Conservation (phyloP, 73 alveolate genomes). For the Tetrahymena malaccensis region DNA sequence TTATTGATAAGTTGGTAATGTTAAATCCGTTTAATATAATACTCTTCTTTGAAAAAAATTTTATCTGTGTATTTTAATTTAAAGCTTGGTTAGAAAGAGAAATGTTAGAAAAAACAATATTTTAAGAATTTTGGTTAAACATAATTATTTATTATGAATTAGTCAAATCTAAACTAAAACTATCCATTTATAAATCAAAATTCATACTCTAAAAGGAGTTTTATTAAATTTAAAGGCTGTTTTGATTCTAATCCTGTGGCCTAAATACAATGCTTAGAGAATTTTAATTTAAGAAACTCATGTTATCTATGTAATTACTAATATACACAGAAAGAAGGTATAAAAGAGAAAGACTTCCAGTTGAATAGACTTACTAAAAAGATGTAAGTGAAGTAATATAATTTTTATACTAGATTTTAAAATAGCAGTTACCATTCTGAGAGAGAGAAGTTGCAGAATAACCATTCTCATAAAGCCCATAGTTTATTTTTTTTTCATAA, state of each 20-base stretch:
- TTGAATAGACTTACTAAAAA: too few species aligned
- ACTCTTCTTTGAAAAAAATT: too few species aligned
- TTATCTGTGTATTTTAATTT: neutral
- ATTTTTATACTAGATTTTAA: neutral
- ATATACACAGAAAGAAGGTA: neutral
- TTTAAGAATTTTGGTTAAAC: neutral
- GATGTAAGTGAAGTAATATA: neutral
- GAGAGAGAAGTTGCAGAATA: neutral
- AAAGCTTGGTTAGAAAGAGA: neutral
- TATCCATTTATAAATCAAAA: neutral
- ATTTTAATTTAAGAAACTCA: neutral
- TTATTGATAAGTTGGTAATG: too few species aligned
- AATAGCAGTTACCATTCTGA: neutral
- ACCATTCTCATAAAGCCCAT: neutral
- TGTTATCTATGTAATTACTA: neutral
- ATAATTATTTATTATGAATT: neutral
- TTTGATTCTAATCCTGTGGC: neutral
- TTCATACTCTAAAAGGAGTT: neutral
- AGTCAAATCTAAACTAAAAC: neutral
- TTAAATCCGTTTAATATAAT: neutral
- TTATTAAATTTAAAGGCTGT: neutral
- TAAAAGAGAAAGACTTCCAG: neutral
- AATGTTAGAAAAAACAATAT: too few species aligned
- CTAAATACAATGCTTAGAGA: neutral
- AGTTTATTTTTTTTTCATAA: neutral